Base-by-base conservation (phyloP, 164 flowering plant species). In the Sedum album region DNA sequence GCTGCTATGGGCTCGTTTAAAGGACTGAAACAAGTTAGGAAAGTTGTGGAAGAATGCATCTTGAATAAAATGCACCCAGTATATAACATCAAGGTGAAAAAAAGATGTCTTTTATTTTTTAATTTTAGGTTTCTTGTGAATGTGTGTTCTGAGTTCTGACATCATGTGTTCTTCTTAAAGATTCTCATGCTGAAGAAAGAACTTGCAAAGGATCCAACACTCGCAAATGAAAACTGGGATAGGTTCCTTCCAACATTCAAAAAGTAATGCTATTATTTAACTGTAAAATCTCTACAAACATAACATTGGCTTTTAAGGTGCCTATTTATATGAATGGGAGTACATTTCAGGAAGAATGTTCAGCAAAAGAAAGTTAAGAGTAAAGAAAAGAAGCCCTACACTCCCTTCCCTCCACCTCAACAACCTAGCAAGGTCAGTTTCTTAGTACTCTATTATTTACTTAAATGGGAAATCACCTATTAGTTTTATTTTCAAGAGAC, bases 351-450 rank as follows among this genome's bases (percentile, higher is more conserved):
- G 96, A 94, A 94, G 76, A 94, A 87, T 82, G 93, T 88, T 51
- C 79, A 89, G 70, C 84, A 79, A 73, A 88, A 85, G 92, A 94
- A 91, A 73, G 85, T 72, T 21, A 88, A 85, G 80, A 70, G 81
- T 69, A 88, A 88, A 73, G 88, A 90, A 79, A 94, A 90, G 96
- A 90, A 87, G 79, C 86, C 85, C 60, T 90, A 91, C 71, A 90
- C 97, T 28, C 97, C 99, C 2, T 91, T 88, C 83, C 99, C 99
- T 69, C 97, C 97, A 70, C 93, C 95, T 70, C 99, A 81, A 73
- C 96, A 49, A 63, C 99, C 96, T 73, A 88, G 96, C 66, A 90
- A 91, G 92, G 99, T 91, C n/a, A 84, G 77, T 39, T 25, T 57
- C 25, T 28, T 10, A 51, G 36, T 7, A 30, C 66, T 71, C 51